Evolutionary conservation across 179 eudicot genomes (phyloP), one percentile per base, ranked within the genome.

Genomic region (Carnegiea gigantea): DNA sequence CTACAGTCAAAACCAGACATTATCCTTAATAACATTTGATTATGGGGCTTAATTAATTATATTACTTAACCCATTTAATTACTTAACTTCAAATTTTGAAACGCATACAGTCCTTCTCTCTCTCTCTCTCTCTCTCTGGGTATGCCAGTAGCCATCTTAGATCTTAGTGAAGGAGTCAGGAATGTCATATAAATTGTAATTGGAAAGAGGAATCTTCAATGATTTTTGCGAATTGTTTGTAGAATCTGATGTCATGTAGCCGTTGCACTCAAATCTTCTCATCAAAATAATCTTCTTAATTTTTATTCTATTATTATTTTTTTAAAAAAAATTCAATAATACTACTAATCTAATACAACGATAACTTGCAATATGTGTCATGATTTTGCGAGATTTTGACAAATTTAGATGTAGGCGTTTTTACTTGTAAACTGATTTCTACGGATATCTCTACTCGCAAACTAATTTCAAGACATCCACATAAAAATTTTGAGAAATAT

Each of bases 131-230:
- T 57, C 5, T 53, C 70, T 75, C 40, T 17, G 65, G 43, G 76
- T 51, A 33, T 81, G 84, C 76, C 84, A 81, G 84, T 5, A 6
- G 28, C 28, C 21, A 28, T 21, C 81, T 81, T 82, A 30, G 81
- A 82, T 78, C 14, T 73, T 72, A 78, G 85, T 82, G 81, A 38
- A 33, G 65, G 24, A 36, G 75, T 73, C 85, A 78, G 85, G 85
- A 82, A 82, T 82, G 78, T 78, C 81, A 77, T 82, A 6, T 72
- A 15, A 13, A 53, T 57, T 57, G 62, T 57, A 57, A 5, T 70
- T 82, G 62, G 72, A 5, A 24, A 30, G 26, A 82, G 73, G 84
- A 82, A 82, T 82, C 84, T 78, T 82, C 84, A 82, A 77, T 78
- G 49, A 21, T 54, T 73, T 64, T 20, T 40, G 49, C 26, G 2